Evolutionary conservation across 441 rosid genomes (phyloP).

Genomic region (Viola pubescens): DNA sequence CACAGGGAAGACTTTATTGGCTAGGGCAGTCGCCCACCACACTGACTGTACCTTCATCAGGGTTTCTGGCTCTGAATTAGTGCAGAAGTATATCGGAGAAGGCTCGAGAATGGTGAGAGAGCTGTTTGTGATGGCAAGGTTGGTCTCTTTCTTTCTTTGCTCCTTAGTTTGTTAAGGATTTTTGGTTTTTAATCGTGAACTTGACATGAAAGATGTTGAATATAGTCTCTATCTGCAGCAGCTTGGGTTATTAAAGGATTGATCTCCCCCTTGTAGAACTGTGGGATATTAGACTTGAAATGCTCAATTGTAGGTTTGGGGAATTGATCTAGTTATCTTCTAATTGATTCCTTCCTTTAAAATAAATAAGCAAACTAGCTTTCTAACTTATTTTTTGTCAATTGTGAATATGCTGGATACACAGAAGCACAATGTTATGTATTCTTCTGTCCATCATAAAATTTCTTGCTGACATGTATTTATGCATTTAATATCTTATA

Average conservation of each 20-base stretch:
- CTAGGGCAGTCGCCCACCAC: slow-evolving; percentile 97
- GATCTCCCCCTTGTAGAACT: too few species aligned
- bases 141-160: slow-evolving; percentile 15
- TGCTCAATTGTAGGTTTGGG: too few species aligned
- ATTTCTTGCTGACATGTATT: not conserved
- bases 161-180: not conserved
- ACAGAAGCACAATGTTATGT: too few species aligned
- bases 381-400: too few species aligned
- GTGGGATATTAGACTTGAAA: too few species aligned
- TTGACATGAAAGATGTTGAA: not conserved
- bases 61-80: slow-evolving; percentile 96
- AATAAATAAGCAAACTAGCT: not conserved
- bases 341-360: not conserved
- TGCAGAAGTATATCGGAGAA: slow-evolving; percentile 94
- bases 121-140: slow-evolving; percentile 98
- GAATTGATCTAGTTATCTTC: not conserved
- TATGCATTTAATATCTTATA: slow-evolving; percentile 6
- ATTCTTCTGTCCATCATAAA: not conserved
- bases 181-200: not conserved
- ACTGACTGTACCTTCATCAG: slow-evolving; percentile 96
- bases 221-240: too few species aligned
- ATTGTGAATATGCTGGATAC: too few species aligned
- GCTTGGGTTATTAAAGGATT: too few species aligned
- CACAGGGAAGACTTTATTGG: slow-evolving; percentile 89
- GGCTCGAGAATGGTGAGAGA: slow-evolving; percentile 98